phyloP scores from a whole-genome alignment of 2,329 filamentous ascomycete genomes.

The Sporothrix schenckii region DNA sequence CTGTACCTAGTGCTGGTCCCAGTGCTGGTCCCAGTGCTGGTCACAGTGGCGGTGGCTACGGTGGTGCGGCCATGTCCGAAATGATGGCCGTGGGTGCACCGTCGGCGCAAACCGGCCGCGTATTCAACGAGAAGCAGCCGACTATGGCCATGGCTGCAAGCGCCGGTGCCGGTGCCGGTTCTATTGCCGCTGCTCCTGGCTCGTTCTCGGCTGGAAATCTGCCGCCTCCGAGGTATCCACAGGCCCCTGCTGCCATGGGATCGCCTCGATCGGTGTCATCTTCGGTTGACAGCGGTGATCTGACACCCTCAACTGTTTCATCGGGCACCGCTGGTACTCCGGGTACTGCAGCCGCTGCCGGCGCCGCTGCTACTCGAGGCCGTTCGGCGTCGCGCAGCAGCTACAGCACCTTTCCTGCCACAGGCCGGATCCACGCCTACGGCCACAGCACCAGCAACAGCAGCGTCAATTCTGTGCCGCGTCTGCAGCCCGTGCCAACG shows the following conservation, averaged over 20 bases:
- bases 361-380: not conserved
- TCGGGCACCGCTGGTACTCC: not conserved
- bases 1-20: slow-evolving; percentile 38
- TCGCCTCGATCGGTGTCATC: not conserved
- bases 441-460: slow-evolving; percentile 6
- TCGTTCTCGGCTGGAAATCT: not conserved
- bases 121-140: not conserved
- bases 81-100: not conserved
- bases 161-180: not conserved
- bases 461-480: slow-evolving; percentile 1
- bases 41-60: slow-evolving; percentile 52
- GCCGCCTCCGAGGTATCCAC: not conserved
- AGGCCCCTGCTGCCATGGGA: not conserved
- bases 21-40: not conserved
- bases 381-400: slow-evolving; percentile 24
- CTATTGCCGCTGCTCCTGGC: not conserved
- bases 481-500: slow-evolving; percentile 11
- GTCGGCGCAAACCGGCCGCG: not conserved
- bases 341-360: no score
- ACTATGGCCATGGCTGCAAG: not conserved
- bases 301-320: not conserved
- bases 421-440: not conserved
- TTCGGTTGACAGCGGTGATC: slow-evolving; percentile 4
- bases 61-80: slow-evolving; percentile 13
- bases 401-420: slow-evolving; percentile 32